Conservation (phyloP, 1,284 basidiomycete species). For the Trametes pubescens region DNA sequence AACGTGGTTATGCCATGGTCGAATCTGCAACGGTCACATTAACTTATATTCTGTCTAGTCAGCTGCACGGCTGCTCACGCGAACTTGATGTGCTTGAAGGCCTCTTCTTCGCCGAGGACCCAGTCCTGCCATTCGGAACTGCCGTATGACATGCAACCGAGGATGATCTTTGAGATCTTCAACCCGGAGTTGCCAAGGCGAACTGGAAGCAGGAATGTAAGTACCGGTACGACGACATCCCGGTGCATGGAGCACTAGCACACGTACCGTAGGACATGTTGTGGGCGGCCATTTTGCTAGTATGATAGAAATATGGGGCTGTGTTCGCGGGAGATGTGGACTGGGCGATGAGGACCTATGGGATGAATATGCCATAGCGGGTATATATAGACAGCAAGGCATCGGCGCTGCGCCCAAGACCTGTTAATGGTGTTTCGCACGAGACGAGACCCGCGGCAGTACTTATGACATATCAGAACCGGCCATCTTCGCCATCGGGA, state of each 20-base stretch:
- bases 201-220: slow-evolving; percentile 34
- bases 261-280: too few species aligned
- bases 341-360: too few species aligned
- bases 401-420: too few species aligned
- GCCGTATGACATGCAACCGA: slow-evolving; percentile 51
- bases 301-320: too few species aligned
- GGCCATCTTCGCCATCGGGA: too few species aligned
- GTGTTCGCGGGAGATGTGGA: too few species aligned
- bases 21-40: slow-evolving; percentile 20
- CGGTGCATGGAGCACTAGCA: neutral
- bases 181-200: slow-evolving; percentile 50
- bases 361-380: too few species aligned
- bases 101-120: slow-evolving; percentile 48
- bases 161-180: slow-evolving; percentile 51
- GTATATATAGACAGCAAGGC: too few species aligned
- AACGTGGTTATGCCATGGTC: slow-evolving; percentile 38
- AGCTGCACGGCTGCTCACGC: slow-evolving; percentile 37
- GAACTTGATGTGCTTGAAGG: slow-evolving; percentile 45
- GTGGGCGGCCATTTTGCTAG: too few species aligned
- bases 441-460: too few species aligned
- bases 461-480: too few species aligned
- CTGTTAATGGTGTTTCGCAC: too few species aligned
- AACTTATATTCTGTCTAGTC: neutral
- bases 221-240: neutral
- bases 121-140: slow-evolving; percentile 42